Evolutionary conservation across 78 protist species (phyloP).

Genomic region (Polysphondylium violaceum): DNA sequence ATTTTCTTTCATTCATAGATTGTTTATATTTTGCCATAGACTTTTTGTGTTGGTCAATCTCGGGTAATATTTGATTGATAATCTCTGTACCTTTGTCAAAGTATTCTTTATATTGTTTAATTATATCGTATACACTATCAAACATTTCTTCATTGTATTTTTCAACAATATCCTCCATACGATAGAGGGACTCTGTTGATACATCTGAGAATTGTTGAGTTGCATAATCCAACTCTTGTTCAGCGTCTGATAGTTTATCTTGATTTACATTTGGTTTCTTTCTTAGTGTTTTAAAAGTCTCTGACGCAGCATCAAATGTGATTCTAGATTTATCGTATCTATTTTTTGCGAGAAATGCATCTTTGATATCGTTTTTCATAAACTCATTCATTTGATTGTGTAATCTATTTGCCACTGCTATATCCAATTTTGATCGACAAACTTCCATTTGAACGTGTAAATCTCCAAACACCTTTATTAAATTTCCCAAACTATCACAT

Average conservation of each 20-base stretch:
- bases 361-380: conserved; percentile 34
- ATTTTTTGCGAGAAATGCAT: conserved; percentile 15
- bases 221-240: conserved; percentile 1
- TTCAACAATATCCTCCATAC: conserved; percentile 57
- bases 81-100: conserved; percentile 21
- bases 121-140: conserved; percentile 4
- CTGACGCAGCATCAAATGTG: conserved; percentile 55
- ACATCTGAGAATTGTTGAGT: conserved; percentile 71
- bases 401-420: conserved; percentile 11
- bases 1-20: conserved; percentile 7
- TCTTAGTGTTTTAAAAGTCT: conserved; percentile 46
- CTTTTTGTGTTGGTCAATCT: conserved; percentile 22
- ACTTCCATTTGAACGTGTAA: conserved; percentile 25
- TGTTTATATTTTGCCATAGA: not conserved
- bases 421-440: conserved; percentile 32
- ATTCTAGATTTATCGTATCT: conserved; percentile 67
- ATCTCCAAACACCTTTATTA: conserved; percentile 27
- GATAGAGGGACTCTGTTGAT: conserved; percentile 30
- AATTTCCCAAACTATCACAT: conserved; percentile 6
- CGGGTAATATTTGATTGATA: not conserved
- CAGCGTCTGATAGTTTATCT: conserved; percentile 15
- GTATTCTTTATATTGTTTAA: conserved; percentile 18
- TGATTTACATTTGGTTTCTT: conserved; percentile 6
- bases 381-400: conserved; percentile 15
- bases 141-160: conserved; percentile 23